A percentile compares a stretch with the other conserved stretches of the same genome.
Evolutionary conservation across 306 rosid species (phyloP).

Genomic region (Trifolium pratense): DNA sequence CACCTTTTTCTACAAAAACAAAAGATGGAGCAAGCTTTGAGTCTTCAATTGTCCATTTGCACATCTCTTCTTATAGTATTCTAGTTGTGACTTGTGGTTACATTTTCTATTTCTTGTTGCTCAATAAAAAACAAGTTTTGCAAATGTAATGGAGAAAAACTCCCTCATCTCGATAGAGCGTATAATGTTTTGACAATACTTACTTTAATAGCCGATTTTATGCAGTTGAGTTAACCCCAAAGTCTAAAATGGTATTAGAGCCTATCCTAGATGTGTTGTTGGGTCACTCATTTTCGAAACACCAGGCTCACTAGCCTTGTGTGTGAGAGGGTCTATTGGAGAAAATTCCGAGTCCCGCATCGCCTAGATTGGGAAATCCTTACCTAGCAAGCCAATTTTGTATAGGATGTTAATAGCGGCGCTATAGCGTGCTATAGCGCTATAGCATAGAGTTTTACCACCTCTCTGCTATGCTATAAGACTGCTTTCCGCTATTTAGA

Average conservation of each 20-base stretch:
- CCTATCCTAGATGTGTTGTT: background rate
- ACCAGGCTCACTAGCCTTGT: background rate
- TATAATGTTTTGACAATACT: background rate
- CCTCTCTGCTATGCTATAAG: no score
- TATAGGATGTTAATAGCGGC: no score
- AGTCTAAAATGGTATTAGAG: background rate
- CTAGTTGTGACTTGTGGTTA: constrained; percentile 8
- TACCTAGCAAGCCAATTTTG: background rate
- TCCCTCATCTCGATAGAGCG: background rate
- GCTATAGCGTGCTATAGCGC: no score
- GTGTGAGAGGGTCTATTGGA: constrained; percentile 3
- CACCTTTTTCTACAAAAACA: background rate
- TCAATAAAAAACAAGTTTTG: constrained; percentile 1
- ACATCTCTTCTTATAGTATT: constrained; percentile 9
- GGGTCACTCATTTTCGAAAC: background rate
- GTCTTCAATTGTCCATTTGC: constrained; percentile 16
- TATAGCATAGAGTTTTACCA: no score
- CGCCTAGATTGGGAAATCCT: background rate
- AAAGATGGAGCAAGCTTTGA: constrained; percentile 1
- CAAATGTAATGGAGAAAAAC: constrained; percentile 11
- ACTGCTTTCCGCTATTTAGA: no score
- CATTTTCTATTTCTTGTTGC: constrained; percentile 23
- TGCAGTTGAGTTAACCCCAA: background rate
- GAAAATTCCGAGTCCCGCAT: background rate
- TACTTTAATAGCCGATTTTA: background rate